Percentiles rank a stretch among this genome's conserved stretches.
Evolutionary conservation across 768 basidiomycete genomes (phyloP).

Genomic region (Auriscalpium orientale): DNA sequence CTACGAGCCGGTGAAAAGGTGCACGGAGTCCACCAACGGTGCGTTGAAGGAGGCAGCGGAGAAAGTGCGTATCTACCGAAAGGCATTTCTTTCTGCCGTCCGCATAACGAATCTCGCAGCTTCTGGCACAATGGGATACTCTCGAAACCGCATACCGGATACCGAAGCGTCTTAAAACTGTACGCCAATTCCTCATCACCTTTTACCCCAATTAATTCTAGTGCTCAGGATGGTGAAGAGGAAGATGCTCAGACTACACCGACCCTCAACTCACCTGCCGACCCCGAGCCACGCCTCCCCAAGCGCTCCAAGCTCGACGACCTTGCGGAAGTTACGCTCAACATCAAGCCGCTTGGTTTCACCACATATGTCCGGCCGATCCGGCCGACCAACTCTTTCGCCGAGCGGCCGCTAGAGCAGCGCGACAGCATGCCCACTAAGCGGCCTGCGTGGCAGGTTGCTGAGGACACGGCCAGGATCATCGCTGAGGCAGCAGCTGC

Average conservation of each 20-base stretch:
- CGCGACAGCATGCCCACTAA: neutral
- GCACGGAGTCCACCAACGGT: slow-evolving; percentile 49
- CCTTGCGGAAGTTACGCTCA: slow-evolving; percentile 6
- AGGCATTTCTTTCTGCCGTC: neutral
- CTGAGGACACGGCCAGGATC: slow-evolving; percentile 30
- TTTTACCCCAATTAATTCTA: neutral
- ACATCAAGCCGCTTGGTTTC: slow-evolving; percentile 21
- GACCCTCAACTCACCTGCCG: neutral
- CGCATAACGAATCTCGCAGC: slow-evolving; percentile 30
- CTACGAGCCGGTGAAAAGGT: slow-evolving; percentile 50
- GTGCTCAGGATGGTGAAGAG: slow-evolving; percentile 20
- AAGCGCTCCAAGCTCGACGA: slow-evolving; percentile 17
- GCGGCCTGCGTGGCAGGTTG: slow-evolving; percentile 7
- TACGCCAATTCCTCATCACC: slow-evolving; percentile 17
- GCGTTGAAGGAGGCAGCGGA: slow-evolving; percentile 50
- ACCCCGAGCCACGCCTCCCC: slow-evolving; percentile 12
- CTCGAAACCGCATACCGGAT: slow-evolving; percentile 80
- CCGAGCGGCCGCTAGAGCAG: neutral
- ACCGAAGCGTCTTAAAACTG: slow-evolving; percentile 57
- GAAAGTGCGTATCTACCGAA: slow-evolving; percentile 36
- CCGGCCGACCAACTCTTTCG: neutral
- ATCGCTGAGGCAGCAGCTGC: slow-evolving; percentile 34
- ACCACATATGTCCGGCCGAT: neutral
- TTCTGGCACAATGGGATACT: slow-evolving; percentile 73
- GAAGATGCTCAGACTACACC: slow-evolving; percentile 8